Conservation (phyloP, 805 yeast species). For the Saitoella complicata region DNA sequence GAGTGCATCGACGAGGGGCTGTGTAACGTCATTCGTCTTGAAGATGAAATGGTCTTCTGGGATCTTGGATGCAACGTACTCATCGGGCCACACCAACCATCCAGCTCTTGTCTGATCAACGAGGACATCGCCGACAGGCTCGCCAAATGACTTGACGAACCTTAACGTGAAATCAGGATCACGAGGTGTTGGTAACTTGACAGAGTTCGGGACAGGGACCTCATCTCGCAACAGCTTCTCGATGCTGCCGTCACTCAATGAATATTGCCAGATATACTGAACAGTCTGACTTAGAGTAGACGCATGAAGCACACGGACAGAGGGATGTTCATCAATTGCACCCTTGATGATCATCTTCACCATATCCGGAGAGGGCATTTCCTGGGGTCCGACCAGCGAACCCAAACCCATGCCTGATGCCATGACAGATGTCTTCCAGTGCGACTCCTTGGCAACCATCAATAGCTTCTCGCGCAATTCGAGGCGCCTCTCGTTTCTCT, state of each 20-base stretch:
- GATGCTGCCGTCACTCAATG: slow-evolving; percentile 33
- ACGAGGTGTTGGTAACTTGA: slow-evolving; percentile 29
- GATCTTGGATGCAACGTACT: slow-evolving; percentile 22
- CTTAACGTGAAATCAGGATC: slow-evolving; percentile 22
- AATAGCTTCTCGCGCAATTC: slow-evolving; percentile 8
- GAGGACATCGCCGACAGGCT: slow-evolving; percentile 39
- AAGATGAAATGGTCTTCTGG: slow-evolving; percentile 5
- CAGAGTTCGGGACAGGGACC: slow-evolving; percentile 21
- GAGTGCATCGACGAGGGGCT: slow-evolving; percentile 25
- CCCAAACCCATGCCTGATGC: slow-evolving; percentile 3
- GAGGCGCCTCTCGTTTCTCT: slow-evolving; percentile 3
- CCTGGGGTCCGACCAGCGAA: slow-evolving; percentile 2
- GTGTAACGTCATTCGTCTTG: slow-evolving; percentile 29
- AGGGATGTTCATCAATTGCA: slow-evolving; percentile 38
- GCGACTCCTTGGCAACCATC: slow-evolving; percentile 5
- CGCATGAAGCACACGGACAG: slow-evolving; percentile 40
- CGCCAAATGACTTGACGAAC: slow-evolving; percentile 38
- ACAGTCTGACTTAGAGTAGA: slow-evolving; percentile 42
- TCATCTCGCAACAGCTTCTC: slow-evolving; percentile 24
- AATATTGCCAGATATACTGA: slow-evolving; percentile 30
- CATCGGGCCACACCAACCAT: slow-evolving; percentile 61
- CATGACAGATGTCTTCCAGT: slow-evolving; percentile 7
- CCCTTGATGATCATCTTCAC: slow-evolving; percentile 10
- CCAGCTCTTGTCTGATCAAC: slow-evolving; percentile 45
- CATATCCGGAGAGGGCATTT: slow-evolving; percentile 4